Base-by-base conservation (phyloP, 306 rosid species). In the Vicia faba region DNA sequence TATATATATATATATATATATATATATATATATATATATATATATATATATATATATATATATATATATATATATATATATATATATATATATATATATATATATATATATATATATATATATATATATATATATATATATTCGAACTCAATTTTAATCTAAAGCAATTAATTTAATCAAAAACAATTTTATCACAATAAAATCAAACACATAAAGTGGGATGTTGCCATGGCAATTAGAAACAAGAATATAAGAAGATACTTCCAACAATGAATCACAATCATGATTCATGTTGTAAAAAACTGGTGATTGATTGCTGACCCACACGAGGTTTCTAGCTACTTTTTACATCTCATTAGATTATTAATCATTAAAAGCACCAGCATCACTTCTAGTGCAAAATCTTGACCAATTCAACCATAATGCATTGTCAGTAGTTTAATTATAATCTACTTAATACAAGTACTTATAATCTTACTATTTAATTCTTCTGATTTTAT, bases 331-430 rank as follows among this genome's bases (percentile, higher is more conserved):
- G 5, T 49, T 60, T 48, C 4, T 48, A 14, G 50, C 74, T 45
- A 69, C 14, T 56, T 45, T 19, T 56, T 61, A 41, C 7, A 48
- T 35, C 57, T 53, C 64, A 8, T 72, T 40, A 2, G 19, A 53
- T 68, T 40, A 33, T 33, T 33, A 55, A 68, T 73, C 41, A 69
- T 68, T 68, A 68, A 67, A 69, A 61, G 19, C 16, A 35, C 8
- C 28, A 58, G 38, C 45, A 61, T 68, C 53, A 51, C 57, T 59
- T 75, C 63, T 13, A 14, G 59, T 70, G 72, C 51, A 64, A 55
- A 43, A 43, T 46, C 58, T 57, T 70, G 13, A 77, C 77, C 76
- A 36, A n/a, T 64, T 77, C 5, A 44, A 71, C 44, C 43, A 51
- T 61, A 61, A 63, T 58, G 8, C 69, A 57, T 26, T 31, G 39